These are phyloP conservation scores for Lepiota subincarnata DNA, from an alignment of 768 basidiomycete species.

Conservation along the genomic window DNA sequence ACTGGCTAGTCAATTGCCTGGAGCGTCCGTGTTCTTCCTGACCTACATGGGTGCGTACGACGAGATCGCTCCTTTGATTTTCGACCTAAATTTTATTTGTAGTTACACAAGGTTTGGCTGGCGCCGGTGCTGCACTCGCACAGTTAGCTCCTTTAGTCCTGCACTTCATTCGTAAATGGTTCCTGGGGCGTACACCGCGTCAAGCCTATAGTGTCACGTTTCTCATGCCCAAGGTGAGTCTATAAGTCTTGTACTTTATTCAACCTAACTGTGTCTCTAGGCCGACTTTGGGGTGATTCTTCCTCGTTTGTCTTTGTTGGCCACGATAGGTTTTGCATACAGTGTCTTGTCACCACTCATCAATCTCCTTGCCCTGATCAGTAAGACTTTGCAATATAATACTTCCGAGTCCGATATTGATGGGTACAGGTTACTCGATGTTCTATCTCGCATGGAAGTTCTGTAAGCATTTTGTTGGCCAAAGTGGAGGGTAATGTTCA, in stretches of 20 bases:
- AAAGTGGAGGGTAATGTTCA: not conserved
- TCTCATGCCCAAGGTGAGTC: slow-evolving; percentile 47
- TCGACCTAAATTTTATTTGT: not conserved
- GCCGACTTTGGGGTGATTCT: slow-evolving; percentile 47
- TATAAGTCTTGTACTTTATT: not conserved
- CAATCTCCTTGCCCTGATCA: slow-evolving; percentile 57
- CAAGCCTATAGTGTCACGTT: slow-evolving; percentile 57
- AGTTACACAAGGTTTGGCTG: slow-evolving; percentile 51
- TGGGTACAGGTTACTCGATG: slow-evolving; percentile 40
- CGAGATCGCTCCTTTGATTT: not conserved
- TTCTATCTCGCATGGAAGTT: slow-evolving; percentile 62
- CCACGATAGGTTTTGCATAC: slow-evolving; percentile 53
- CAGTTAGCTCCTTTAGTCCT: slow-evolving; percentile 50
- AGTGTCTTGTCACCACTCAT: slow-evolving; percentile 63
- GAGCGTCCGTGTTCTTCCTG: slow-evolving; percentile 58
- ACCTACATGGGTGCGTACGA: slow-evolving; percentile 46
- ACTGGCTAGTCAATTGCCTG: slow-evolving; percentile 49
- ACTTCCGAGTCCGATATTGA: not conserved
- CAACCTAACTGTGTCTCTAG: slow-evolving; percentile 19
- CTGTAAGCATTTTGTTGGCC: slow-evolving; percentile 26
- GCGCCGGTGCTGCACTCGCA: slow-evolving; percentile 48
- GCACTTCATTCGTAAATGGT: slow-evolving; percentile 60
- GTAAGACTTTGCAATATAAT: slow-evolving; percentile 24
- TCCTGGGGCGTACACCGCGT: slow-evolving; percentile 65
- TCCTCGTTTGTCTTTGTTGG: slow-evolving; percentile 48